Evolutionary conservation across 148 eudicot genomes (phyloP), one percentile per base, ranked within the genome.

Genomic region (Camellia japonica): DNA sequence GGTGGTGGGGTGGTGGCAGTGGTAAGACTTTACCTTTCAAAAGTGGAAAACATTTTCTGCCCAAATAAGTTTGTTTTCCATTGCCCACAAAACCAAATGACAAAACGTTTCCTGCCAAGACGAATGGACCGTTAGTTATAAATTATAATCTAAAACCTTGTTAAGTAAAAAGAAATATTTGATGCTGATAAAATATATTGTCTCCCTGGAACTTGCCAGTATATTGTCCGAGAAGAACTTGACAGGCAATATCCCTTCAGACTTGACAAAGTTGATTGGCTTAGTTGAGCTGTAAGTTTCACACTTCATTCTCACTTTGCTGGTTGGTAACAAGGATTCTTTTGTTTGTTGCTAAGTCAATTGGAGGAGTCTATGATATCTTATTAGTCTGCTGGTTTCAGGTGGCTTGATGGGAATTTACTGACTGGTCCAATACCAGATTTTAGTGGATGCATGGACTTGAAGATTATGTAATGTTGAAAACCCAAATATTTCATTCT

Each of bases 321-420:
- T 79, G 9, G 14, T 44, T 9, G 3, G 68, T 18, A 2, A 76
- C 44, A 62, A 43, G 65, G 19, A 23, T 58, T 55, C 42, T 7
- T 68, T 72, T 71, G 70, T 68, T 75, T 62, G 51, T 13, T 58
- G 47, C 19, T 23, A 54, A 75, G 41, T 59, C 47, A 42, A 38
- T 43, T 71, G 15, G 71, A 75, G 20, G 44, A 23, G 19, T 71
- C 67, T 63, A 44, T 52, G 51, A 78, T 69, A 54, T 76, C 60
- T 42, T 23, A 16, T 71, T 77, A 42, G 64, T 68, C 51, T 76
- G 54, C 52, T 66, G 64, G 60, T 75, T 93, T 89, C 87, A 93
- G 99, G 73, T 91, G 95, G 97, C 93, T 96, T 74, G 95, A 93
- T 80, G 94, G 92, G 75, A 96, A 96, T 87, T 88, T 89, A n/a